These are phyloP conservation scores for Cystobasidium onofrii DNA, from an alignment of 768 basidiomycete genomes.

Conservation along the genomic window DNA sequence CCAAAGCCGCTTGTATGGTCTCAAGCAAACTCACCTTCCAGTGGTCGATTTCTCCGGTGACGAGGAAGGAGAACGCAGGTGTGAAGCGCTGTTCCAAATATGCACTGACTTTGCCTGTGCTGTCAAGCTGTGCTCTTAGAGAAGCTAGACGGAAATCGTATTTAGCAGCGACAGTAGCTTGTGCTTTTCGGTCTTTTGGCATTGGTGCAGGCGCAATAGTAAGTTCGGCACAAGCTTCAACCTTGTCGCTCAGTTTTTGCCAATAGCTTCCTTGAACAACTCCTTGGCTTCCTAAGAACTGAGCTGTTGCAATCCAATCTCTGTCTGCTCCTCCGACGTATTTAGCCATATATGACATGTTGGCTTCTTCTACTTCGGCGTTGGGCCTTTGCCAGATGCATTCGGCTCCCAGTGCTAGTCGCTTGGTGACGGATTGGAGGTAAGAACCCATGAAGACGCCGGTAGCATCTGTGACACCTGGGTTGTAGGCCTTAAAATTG, in stretches of 20 bases:
- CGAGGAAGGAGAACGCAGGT: slow-evolving; percentile 85
- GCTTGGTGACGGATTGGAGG: slow-evolving; percentile 84
- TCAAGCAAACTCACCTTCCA: slow-evolving; percentile 65
- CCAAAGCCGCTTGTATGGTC: too few relatives aligned
- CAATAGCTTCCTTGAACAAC: slow-evolving; percentile 87
- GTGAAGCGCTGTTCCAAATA: slow-evolving; percentile 91
- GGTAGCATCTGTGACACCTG: slow-evolving; percentile 68
- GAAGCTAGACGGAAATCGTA: slow-evolving; percentile 90
- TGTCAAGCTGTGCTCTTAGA: slow-evolving; percentile 90
- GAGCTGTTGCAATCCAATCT: slow-evolving; percentile 42
- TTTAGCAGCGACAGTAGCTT: slow-evolving; percentile 89
- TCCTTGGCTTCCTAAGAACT: slow-evolving; percentile 55
- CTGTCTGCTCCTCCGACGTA: slow-evolving; percentile 45
- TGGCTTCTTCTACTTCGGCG: slow-evolving; percentile 46
- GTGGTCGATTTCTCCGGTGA: slow-evolving; percentile 97
- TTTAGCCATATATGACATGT: slow-evolving; percentile 70
- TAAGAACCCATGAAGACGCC: slow-evolving; percentile 88
- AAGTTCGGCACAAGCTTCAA: slow-evolving; percentile 93
- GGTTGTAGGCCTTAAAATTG: slow-evolving; percentile 83
- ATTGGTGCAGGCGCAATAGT: slow-evolving; percentile 61
- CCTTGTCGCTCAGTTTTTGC: slow-evolving; percentile 89
- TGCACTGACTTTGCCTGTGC: slow-evolving; percentile 88
- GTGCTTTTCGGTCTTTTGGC: slow-evolving; percentile 73
- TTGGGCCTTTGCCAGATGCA: slow-evolving; percentile 70
- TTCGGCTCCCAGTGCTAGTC: slow-evolving; percentile 79